Evolutionary conservation across 2,329 filamentous ascomycete species (phyloP), one percentile per base, ranked within the genome.

Genomic region (Corynespora cassiicola): DNA sequence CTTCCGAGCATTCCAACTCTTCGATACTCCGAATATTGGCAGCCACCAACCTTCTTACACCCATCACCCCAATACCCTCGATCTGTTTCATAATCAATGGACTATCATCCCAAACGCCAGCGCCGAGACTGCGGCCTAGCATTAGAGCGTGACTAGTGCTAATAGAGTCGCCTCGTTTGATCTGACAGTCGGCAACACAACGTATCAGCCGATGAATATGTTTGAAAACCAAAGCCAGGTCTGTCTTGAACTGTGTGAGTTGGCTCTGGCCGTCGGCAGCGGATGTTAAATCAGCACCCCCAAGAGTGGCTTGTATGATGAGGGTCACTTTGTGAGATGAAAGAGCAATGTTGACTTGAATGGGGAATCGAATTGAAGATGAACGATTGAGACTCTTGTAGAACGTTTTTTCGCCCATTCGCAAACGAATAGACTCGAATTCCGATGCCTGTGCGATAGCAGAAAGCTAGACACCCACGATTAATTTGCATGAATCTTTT

Each of bases 81-180:
- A 99, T 78, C 63, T 97, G 92, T 44, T 87, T 86, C 58, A 99
- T 79, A 52, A 96, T 88, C 15, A 86, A 75, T 0, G 88, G 81
- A 2, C 84, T 87, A 21, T 87, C 84, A 57, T 99, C 94, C 94
- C 91, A 96, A 1, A 78, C 78, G 42, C 79, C 81, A 2, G 90
- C 87, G 15, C 82, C 79, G 34, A 97, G 71, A 49, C 88, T 90
- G 39, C 92, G 79, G 31, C 86, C 79, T 5, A 97, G 77, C 57
- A 92, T 87, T 2, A 97, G 76, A 5, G 86, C 86, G 45, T 84
- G 83, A 18, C 79, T 79, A 2, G 83, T 77, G 2, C 86, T 79
- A 4, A 82, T 66, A 0, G 88, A 85, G 61, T 97, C 90, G 64
- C 74, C 71, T 58, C 68, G 56, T 15, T 70, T 63, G 6, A 85